phyloP scores from a whole-genome alignment of 176 grass and related monocot species.

The Oryza glumipatula region DNA sequence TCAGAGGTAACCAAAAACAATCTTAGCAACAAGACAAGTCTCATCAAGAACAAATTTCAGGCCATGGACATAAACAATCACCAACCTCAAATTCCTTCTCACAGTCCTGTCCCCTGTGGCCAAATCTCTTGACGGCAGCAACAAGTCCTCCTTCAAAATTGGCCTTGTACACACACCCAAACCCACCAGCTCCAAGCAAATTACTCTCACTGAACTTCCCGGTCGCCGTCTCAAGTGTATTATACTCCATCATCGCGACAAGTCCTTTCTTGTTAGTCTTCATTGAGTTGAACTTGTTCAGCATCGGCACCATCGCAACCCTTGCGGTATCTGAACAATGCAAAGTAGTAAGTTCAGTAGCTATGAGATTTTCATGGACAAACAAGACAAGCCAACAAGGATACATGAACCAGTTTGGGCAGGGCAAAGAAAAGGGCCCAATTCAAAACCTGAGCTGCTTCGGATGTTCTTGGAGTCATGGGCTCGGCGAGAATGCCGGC shows the following conservation, averaged over 20 bases:
- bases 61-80: background rate
- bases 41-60: background rate
- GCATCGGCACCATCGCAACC: slow-evolving; percentile 67
- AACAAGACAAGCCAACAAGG: slow-evolving; percentile 21
- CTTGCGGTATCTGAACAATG: slow-evolving; percentile 58
- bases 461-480: slow-evolving; percentile 56
- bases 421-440: background rate
- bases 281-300: slow-evolving; percentile 84
- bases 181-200: slow-evolving; percentile 81
- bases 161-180: slow-evolving; percentile 79
- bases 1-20: slow-evolving; percentile 20
- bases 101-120: slow-evolving; percentile 39
- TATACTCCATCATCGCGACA: slow-evolving; percentile 67
- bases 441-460: slow-evolving; percentile 58
- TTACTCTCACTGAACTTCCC: slow-evolving; percentile 80
- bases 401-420: background rate
- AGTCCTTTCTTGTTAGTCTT: slow-evolving; percentile 72
- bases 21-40: background rate
- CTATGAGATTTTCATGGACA: slow-evolving; percentile 28
- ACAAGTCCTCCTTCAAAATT: slow-evolving; percentile 68
- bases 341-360: slow-evolving; percentile 17
- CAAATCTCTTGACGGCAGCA: slow-evolving; percentile 75
- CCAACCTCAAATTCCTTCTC: slow-evolving; percentile 92
- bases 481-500: slow-evolving; percentile 54
- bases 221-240: slow-evolving; percentile 58